Base-by-base conservation (phyloP, 2,329 filamentous ascomycete genomes). In the Ciborinia camelliae region DNA sequence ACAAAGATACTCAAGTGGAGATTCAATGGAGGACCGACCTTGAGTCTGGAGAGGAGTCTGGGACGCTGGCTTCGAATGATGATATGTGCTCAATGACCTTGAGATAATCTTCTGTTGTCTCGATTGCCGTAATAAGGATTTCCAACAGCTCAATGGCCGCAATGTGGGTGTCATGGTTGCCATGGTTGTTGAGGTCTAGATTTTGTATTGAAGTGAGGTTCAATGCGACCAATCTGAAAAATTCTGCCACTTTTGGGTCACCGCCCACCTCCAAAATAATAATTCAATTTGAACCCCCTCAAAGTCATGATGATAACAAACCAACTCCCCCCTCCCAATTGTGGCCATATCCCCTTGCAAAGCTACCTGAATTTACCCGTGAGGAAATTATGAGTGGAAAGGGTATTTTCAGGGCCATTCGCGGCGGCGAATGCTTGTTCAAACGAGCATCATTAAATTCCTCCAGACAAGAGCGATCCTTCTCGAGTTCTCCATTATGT, bases 141-240 rank as follows among this genome's bases (percentile, higher is more conserved):
- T 90, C 75, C 90, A 85, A 78, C 86, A 88, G 81, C 86, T 85
- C 74, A 90, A 77, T 68, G 90, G 89, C 84, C 89, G 86, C 78
- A 81, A 75, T 54, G 81, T 78, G 64, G 72, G 72, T 50, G 65
- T 71, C 69, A 68, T 65, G 26, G 70, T 72, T 30, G 73, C 70
- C 73, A 75, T 74, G 39, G 45, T 70, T 66, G 57, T 63, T 65
- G 62, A 47, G 45, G 43, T 41, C 53, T 37, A 43, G 35, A 64
- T 35, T 58, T 35, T 61, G 58, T 37, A 35, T 18, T 32, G 50
- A 50, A 52, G 41, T 67, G 66, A 62, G 57, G 66, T 61, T 66
- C 23, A 64, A 65, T 70, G 62, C 57, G 64, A 64, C 28, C 60
- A 26, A 53, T 53, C 66, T 43, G n/a, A 52, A 70, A 70, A 68